Evolutionary conservation across 2,329 filamentous ascomycete species (phyloP), one percentile per base, ranked within the genome.

Genomic region (Blastomyces silverae): DNA sequence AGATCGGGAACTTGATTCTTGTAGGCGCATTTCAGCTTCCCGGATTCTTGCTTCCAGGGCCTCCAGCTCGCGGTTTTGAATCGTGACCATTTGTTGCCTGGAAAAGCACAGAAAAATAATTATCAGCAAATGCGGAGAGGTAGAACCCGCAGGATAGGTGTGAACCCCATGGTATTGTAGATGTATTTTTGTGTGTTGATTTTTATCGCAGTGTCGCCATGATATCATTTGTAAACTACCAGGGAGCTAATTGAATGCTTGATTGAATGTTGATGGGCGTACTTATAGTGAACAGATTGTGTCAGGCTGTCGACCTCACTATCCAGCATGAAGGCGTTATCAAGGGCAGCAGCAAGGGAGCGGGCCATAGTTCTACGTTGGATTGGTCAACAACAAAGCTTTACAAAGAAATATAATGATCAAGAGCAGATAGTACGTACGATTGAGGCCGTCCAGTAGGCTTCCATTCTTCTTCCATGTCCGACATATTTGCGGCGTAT

Each of bases 241-340:
- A 53, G 50, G 22, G 53, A 57, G 53, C 31, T 37, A 31, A 22
- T 57, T 58, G 55, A 39, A 64, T 28, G 39, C 28, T 61, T 57
- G 31, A 39, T 22, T 57, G 55, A 37, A 64, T 22, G 59, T 48
- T 61, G 39, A 28, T 25, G 63, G 62, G 71, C 87, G 73, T 81
- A 97, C 92, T 92, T 93, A 77, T 91, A 85, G 74, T 91, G 85
- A 66, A 96, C 86, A 70, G 89, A 85, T 75, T 88, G 83, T 72
- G 89, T 86, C 46, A 96, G 83, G 67, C 89, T 84, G 72, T 88
- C 85, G 65, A 94, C 77, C 70, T 88, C 88, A 77, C 87, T 89
- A 71, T 94, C 90, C 73, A 97, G 87, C 73, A 89, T 89, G 81
- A 97, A 97, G 71, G 95, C 89, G 75, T 91, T 89, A 81, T 93